phyloP scores from a whole-genome alignment of 306 rosid genomes.

The Fragaria vesca region DNA sequence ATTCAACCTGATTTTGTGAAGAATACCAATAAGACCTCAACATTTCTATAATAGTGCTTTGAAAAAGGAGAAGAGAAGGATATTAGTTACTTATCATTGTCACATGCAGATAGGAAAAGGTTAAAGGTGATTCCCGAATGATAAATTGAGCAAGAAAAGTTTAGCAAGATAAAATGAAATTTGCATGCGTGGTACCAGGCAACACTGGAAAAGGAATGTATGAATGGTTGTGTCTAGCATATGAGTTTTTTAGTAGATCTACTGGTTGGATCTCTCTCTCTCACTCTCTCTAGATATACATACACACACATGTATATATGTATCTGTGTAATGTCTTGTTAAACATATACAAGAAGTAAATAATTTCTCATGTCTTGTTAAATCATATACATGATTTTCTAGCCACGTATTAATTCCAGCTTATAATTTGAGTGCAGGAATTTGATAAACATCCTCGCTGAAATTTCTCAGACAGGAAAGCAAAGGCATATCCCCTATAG shows the following conservation, averaged over 20 bases:
- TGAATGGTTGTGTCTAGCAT: not conserved
- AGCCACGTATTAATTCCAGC: slow-evolving; percentile 20
- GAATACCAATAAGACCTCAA: not conserved
- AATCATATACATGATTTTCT: not conserved
- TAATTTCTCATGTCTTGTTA: no score
- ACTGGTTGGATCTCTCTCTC: not conserved
- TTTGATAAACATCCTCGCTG: slow-evolving; percentile 97
- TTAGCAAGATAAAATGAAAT: not conserved
- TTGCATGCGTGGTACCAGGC: not conserved
- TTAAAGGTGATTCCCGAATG: not conserved
- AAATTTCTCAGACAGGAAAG: slow-evolving; percentile 96
- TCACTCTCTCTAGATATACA: no score
- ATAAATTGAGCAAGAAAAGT: not conserved
- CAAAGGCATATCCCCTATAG: slow-evolving; percentile 97
- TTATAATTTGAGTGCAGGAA: slow-evolving; percentile 62
- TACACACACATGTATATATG: no score
- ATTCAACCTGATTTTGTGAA: not conserved
- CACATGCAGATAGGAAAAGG: not conserved
- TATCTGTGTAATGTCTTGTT: not conserved
- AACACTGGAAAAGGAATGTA: not conserved
- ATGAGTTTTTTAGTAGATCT: not conserved
- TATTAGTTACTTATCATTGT: not conserved
- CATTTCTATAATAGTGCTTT: not conserved
- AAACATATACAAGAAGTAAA: no score
- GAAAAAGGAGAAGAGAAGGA: not conserved